phyloP scores from a whole-genome alignment of 192 early-diverging fungal genomes.

The Rhizophagus prolifer region DNA sequence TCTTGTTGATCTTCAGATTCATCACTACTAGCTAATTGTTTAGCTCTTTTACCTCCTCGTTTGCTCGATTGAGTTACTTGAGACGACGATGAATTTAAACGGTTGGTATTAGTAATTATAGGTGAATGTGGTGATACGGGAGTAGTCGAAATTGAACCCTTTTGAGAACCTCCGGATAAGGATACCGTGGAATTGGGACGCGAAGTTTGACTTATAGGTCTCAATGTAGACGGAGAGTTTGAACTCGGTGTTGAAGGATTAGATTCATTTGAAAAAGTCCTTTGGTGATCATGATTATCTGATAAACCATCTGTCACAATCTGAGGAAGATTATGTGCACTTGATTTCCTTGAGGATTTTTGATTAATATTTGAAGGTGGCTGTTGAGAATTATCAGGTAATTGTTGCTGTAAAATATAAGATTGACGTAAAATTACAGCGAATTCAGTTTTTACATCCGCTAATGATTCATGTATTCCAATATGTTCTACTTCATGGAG shows the following conservation, averaged over 20 bases:
- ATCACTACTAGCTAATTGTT: conserved; percentile 23
- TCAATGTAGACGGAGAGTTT: background rate
- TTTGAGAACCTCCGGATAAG: background rate
- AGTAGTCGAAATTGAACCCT: background rate
- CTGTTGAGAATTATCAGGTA: conserved; percentile 2
- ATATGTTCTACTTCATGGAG: conserved; percentile 20
- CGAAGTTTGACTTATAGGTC: background rate
- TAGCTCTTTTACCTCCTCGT: background rate
- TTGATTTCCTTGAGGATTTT: background rate
- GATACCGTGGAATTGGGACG: background rate
- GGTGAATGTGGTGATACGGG: conserved; percentile 1
- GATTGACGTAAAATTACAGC: conserved; percentile 38
- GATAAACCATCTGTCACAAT: background rate
- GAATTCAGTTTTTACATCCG: conserved; percentile 46
- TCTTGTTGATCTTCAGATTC: conserved; percentile 13
- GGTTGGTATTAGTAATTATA: background rate
- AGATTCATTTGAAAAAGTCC: conserved; percentile 11
- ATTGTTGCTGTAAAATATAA: conserved; percentile 2
- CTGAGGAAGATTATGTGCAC: background rate
- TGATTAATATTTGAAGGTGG: background rate
- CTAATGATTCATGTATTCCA: conserved; percentile 35
- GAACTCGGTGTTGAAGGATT: background rate
- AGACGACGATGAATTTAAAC: background rate
- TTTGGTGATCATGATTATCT: conserved; percentile 14
- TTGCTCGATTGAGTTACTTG: background rate